Evolutionary conservation across 2,329 filamentous ascomycete species (phyloP).

Genomic region (Exophiala alcalophila): DNA sequence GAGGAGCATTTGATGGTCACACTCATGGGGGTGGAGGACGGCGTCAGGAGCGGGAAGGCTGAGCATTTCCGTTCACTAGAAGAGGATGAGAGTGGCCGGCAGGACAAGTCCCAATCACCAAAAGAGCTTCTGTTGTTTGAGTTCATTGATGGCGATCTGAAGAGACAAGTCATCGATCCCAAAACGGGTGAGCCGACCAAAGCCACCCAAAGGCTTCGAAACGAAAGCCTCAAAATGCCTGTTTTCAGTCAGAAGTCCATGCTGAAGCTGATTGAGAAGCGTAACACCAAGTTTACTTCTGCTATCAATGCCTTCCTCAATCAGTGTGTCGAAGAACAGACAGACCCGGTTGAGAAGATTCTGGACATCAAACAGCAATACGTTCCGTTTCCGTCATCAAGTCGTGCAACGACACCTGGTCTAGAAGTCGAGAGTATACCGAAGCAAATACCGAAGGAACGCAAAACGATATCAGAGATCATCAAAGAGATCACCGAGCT

Average conservation of each 20-base stretch:
- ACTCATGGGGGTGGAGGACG: conserved; percentile 65
- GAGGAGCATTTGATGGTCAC: conserved; percentile 79
- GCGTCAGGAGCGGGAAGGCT: conserved; percentile 58
- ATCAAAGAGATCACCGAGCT: conserved; percentile 76
- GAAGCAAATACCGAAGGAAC: conserved; percentile 71
- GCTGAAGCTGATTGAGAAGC: conserved; percentile 81
- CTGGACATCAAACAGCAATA: conserved; percentile 57
- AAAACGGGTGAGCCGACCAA: conserved; percentile 72
- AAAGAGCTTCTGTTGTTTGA: conserved; percentile 83
- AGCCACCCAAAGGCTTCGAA: conserved; percentile 63
- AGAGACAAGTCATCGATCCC: conserved; percentile 68
- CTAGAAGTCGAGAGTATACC: conserved; percentile 47
- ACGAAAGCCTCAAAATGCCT: conserved; percentile 85
- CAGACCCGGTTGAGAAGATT: conserved; percentile 67
- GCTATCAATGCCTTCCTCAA: conserved; percentile 77
- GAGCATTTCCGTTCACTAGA: conserved; percentile 48
- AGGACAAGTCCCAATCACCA: conserved; percentile 35
- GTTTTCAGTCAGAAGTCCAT: conserved; percentile 92
- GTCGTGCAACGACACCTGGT: conserved; percentile 40
- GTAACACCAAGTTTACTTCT: conserved; percentile 76
- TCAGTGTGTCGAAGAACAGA: conserved; percentile 59
- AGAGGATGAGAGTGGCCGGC: conserved; percentile 36
- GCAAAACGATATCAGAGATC: conserved; percentile 79
- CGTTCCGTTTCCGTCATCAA: conserved; percentile 59
- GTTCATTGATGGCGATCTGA: conserved; percentile 87